Evolutionary conservation across 2,329 filamentous ascomycete species (phyloP).

Genomic region (Stagonosporopsis vannaccii): DNA sequence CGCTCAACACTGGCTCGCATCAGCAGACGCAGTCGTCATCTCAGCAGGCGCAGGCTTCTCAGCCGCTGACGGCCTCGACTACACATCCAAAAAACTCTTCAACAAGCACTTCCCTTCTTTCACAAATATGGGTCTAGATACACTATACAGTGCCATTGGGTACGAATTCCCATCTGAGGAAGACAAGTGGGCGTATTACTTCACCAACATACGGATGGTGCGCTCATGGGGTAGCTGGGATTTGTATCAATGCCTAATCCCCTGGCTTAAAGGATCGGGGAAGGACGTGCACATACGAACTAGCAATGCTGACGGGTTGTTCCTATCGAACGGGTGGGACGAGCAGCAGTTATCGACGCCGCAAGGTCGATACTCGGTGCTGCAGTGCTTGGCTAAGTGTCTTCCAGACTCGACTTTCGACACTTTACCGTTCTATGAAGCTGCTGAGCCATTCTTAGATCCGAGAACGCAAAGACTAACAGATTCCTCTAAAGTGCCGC

Average conservation of each 20-base stretch:
- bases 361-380: constrained; percentile 40
- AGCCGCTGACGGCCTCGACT: constrained; percentile 46
- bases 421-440: constrained; percentile 29
- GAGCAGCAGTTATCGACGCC: constrained; percentile 38
- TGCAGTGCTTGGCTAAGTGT: constrained; percentile 44
- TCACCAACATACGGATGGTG: constrained; percentile 41
- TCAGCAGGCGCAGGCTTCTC: constrained; percentile 47
- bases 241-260: constrained; percentile 25
- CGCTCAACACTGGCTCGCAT: constrained; percentile 33
- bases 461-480: constrained; percentile 28
- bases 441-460: constrained; percentile 30
- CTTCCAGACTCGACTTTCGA: constrained; percentile 36
- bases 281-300: constrained; percentile 40
- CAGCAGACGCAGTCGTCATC: constrained; percentile 37
- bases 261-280: constrained; percentile 22
- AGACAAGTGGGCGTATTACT: constrained; percentile 46
- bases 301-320: constrained; percentile 46
- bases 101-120: constrained; percentile 41
- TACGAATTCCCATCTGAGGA: constrained; percentile 40
- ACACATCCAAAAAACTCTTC: constrained; percentile 43
- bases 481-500: constrained; percentile 29
- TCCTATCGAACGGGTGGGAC: constrained; percentile 37
- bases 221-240: constrained; percentile 34
- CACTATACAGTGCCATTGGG: constrained; percentile 47
- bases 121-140: constrained; percentile 34